These are phyloP conservation scores for Fusarium sp. DNA, from an alignment of 2,329 filamentous ascomycete genomes.

Conservation along the genomic window DNA sequence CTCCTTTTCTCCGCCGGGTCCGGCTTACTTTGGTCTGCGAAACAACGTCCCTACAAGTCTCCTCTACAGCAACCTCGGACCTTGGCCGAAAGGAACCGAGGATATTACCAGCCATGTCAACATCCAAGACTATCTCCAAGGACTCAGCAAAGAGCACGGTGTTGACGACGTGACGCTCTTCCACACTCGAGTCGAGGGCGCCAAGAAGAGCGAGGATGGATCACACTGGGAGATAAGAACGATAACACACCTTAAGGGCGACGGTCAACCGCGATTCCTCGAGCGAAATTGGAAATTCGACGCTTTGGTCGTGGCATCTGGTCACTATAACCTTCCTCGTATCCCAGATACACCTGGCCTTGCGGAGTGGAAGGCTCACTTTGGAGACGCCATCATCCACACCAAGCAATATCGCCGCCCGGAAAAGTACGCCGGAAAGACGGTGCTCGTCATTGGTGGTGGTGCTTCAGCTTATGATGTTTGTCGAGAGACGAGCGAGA, in stretches of 20 bases:
- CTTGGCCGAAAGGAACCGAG: constrained; percentile 66
- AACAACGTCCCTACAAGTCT: constrained; percentile 76
- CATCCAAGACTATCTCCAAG: constrained; percentile 67
- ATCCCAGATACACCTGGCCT: constrained; percentile 68
- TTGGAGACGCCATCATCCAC: constrained; percentile 64
- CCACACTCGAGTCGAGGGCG: constrained; percentile 65
- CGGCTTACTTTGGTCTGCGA: constrained; percentile 67
- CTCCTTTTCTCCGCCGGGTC: constrained; percentile 43
- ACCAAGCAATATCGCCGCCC: constrained; percentile 76
- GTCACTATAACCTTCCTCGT: constrained; percentile 70
- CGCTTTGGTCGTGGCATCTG: constrained; percentile 69
- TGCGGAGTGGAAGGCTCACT: constrained; percentile 61
- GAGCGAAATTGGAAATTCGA: constrained; percentile 60
- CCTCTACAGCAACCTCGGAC: constrained; percentile 53
- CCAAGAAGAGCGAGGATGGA: constrained; percentile 53
- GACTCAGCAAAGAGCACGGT: constrained; percentile 59
- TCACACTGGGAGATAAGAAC: constrained; percentile 61
- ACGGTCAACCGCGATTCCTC: constrained; percentile 38
- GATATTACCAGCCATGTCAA: constrained; percentile 65
- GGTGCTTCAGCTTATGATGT: constrained; percentile 55
- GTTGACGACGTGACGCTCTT: constrained; percentile 61
- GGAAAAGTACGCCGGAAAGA: constrained; percentile 62
- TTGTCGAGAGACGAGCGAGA: constrained; percentile 49
- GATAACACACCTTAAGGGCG: constrained; percentile 50
- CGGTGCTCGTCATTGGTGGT: constrained; percentile 62